phyloP scores from a whole-genome alignment of 2,329 filamentous ascomycete species.

The Huntiella bhutanensis region DNA sequence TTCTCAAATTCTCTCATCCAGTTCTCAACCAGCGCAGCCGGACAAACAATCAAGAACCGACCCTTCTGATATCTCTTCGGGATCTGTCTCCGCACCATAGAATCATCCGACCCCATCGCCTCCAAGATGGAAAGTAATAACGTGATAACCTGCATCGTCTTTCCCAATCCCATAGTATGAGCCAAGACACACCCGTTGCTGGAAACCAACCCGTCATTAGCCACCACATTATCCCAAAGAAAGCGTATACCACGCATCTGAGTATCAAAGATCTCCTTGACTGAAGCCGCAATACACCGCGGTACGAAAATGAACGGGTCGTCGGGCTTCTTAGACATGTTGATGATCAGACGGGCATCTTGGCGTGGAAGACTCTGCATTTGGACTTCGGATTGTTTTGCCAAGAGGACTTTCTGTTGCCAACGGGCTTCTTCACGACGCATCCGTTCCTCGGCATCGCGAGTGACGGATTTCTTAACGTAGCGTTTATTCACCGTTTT shows the following conservation, averaged over 20 bases:
- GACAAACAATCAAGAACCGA: conserved; percentile 56
- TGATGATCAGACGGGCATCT: conserved; percentile 39
- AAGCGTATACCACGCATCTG: conserved; percentile 70
- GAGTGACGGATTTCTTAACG: conserved; percentile 28
- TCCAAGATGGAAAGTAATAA: conserved; percentile 58
- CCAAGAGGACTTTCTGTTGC: conserved; percentile 31
- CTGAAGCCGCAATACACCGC: conserved; percentile 32
- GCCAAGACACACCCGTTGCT: conserved; percentile 64
- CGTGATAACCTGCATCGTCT: conserved; percentile 81
- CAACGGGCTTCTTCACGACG: conserved; percentile 34
- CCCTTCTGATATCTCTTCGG: conserved; percentile 42
- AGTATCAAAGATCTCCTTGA: conserved; percentile 48
- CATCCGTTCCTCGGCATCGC: conserved; percentile 33
- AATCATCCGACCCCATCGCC: conserved; percentile 40
- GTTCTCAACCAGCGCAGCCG: conserved; percentile 56
- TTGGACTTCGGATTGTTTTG: conserved; percentile 14
- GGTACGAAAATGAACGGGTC: conserved; percentile 47
- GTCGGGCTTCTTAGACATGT: conserved; percentile 41
- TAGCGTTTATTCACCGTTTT: conserved; percentile 16
- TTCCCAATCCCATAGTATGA: conserved; percentile 82
- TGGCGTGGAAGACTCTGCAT: conserved; percentile 27
- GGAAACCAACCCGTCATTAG: conserved; percentile 22
- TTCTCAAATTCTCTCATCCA: conserved; percentile 57
- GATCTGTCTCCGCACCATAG: conserved; percentile 42
- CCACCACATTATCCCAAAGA: conserved; percentile 70